Percentiles rank a stretch among this genome's conserved stretches.
Conservation (phyloP, 108 stramenopile species). For the Skeletonema grethae region DNA sequence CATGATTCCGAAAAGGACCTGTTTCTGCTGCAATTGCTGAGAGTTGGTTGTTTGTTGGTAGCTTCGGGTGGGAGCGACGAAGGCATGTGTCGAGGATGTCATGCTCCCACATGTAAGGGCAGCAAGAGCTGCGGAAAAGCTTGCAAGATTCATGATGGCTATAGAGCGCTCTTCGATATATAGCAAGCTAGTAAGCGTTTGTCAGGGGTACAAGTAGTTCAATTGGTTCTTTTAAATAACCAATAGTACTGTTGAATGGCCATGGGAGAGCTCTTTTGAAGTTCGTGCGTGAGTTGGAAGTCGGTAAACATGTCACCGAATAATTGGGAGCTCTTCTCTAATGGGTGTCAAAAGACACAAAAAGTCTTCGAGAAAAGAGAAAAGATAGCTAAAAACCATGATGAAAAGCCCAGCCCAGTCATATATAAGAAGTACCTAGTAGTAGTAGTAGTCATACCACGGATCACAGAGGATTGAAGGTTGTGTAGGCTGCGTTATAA, state of each 20-base stretch:
- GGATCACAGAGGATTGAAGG: too few species aligned
- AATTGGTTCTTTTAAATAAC: not conserved
- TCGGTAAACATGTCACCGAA: not conserved
- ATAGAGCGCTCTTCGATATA: too few species aligned
- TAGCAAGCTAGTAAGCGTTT: not conserved
- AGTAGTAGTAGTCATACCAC: too few species aligned
- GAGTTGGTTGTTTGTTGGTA: not conserved
- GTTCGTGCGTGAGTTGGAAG: slow-evolving; percentile 4
- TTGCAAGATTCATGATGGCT: slow-evolving; percentile 32
- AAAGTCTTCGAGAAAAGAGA: too few species aligned
- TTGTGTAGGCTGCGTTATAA: too few species aligned
- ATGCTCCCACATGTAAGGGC: slow-evolving; percentile 6
- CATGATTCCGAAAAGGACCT: slow-evolving; percentile 63
- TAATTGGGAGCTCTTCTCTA: too few species aligned
- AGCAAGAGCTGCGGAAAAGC: slow-evolving; percentile 16
- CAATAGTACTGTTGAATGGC: not conserved
- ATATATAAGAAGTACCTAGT: too few species aligned
- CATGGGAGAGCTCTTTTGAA: not conserved
- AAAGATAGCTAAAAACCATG: too few species aligned
- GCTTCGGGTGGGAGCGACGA: not conserved
- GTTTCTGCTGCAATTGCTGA: not conserved
- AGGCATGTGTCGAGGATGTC: slow-evolving; percentile 9
- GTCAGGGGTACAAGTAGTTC: not conserved
- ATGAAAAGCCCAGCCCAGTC: too few species aligned
- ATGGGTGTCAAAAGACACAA: too few species aligned